Evolutionary conservation across 495 filamentous ascomycete species (phyloP), one percentile per base, ranked within the genome.

Genomic region (Tuber umbilicatum): DNA sequence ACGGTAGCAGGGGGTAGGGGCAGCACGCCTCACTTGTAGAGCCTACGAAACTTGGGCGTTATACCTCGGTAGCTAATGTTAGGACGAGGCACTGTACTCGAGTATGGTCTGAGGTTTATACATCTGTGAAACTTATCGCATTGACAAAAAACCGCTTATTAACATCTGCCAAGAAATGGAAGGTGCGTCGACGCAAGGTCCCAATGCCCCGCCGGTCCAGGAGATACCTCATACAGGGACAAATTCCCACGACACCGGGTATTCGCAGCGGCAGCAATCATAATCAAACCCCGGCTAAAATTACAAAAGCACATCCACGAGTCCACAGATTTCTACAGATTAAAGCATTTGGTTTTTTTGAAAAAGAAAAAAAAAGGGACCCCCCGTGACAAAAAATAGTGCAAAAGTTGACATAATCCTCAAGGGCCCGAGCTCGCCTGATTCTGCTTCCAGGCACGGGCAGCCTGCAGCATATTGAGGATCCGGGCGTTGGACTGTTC

Each of bases 401-500:
- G 27, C 55, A 17, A 64, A 19, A 19, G 27, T 64, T 35, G 47
- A 73, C 12, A 69, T 23, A 12, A 69, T 43, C 42, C 23, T n/a
- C 31, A 70, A n/a, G 69, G 35, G 19, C 69, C 35, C 17, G 27
- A 41, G 6, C 35, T 27, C 27, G 14, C 55, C 55, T 64, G 55
- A 35, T 64, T 64, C 27, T 64, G 55, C 86, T 97, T 99, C 95
- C 94, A 99, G 70, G 89, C 87, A 79, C 93, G 90, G 73, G 94
- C 95, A 87, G 89, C 91, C 76, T 91, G 89, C 79, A 97, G 84
- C 83, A 98, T 84, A 81, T 91, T 93, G 39, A 91, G 91, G 81
- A 97, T 86, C 75, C 92, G 93, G 75, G 91, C 91, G 74, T 92
- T 91, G 78, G 91, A 91, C 84, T 92, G 88, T 84, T 97, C 94